Evolutionary conservation across 306 rosid genomes (phyloP), one percentile per base, ranked within the genome.

Genomic region (Prunus mongolica): DNA sequence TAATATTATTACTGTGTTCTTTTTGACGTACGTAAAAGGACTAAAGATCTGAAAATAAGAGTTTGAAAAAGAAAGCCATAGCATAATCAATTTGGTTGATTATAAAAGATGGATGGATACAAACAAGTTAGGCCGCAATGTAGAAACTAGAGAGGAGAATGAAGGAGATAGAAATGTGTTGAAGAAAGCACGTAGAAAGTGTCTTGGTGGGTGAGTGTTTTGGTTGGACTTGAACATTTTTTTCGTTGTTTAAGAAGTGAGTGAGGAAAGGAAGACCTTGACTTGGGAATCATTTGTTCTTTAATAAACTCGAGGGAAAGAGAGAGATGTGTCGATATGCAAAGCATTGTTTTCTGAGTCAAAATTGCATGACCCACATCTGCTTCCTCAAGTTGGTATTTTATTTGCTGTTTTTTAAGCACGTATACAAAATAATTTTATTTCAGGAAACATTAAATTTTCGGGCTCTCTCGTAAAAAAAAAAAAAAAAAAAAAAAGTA

Each of bases 161-260:
- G 32, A 20, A 19, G 30, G 28, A 16, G 58, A 76, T 75, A 79
- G 55, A 71, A 57, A 30, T 13, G 75, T 7, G 75, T 20, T n/a
- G 76, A 72, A 72, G 66, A 72, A 56, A 38, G 76, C 76, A 56
- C 66, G 76, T 44, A 56, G 76, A 44, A 38, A 72, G 54, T 79
- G 66, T 68, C 68, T 13, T 46, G 75, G 82, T 72, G 68, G 75
- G 45, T 67, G 57, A 60, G 65, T 56, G 65, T 24, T 34, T 56
- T 71, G 74, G 47, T 52, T 52, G 78, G 64, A 79, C 75, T 73
- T 68, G 69, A 75, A 72, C 82, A 82, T 38, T 38, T 72, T 67
- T 67, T 61, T 67, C 69, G 16, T 69, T 19, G 69, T 56, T 56
- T 56, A 56, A 51, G 73, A 55, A 34, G n/a, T 20, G 41, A 34